Evolutionary conservation across 177 flowering plant species (phyloP).

Genomic region (Tripterygium wilfordii): DNA sequence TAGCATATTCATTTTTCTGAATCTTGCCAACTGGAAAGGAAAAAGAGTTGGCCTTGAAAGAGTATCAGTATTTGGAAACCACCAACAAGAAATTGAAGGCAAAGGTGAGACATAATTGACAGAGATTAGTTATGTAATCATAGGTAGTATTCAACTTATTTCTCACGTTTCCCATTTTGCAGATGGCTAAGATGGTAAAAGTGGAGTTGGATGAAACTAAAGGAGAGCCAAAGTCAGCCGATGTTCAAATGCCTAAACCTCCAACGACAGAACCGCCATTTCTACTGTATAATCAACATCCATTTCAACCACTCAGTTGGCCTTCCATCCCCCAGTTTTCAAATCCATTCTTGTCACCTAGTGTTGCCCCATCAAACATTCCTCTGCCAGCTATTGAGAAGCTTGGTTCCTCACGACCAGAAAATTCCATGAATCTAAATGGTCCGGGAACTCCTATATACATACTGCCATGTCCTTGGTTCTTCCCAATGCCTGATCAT

Average conservation of each 20-base stretch:
- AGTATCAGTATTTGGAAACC: slow-evolving; percentile 47
- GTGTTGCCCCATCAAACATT: slow-evolving; percentile 14
- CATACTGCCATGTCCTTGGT: slow-evolving; percentile 63
- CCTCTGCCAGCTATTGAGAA: slow-evolving; percentile 9
- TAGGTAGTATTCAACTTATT: too few species aligned
- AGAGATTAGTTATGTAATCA: too few species aligned
- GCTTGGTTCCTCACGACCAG: slow-evolving; percentile 17
- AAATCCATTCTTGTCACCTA: slow-evolving; percentile 17
- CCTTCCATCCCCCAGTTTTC: slow-evolving; percentile 37
- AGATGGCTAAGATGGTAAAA: slow-evolving; percentile 41
- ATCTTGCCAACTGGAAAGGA: slow-evolving; percentile 35
- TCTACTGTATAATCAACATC: slow-evolving; percentile 25
- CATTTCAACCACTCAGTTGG: slow-evolving; percentile 40
- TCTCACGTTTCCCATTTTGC: too few species aligned
- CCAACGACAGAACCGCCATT: slow-evolving; percentile 23
- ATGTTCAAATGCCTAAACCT: slow-evolving; percentile 17
- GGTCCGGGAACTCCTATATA: slow-evolving; percentile 34
- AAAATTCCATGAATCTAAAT: slow-evolving; percentile 12
- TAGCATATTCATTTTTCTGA: slow-evolving; percentile 15
- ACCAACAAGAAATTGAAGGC: slow-evolving; percentile 54
- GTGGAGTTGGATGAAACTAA: slow-evolving; percentile 26
- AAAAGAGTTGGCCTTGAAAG: slow-evolving; percentile 59
- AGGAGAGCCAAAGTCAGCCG: slow-evolving; percentile 14
- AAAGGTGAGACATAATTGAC: slow-evolving; percentile 40
- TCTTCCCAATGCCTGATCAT: slow-evolving; percentile 36